phyloP scores from a whole-genome alignment of 306 rosid genomes.

The Hippophae rhamnoides region DNA sequence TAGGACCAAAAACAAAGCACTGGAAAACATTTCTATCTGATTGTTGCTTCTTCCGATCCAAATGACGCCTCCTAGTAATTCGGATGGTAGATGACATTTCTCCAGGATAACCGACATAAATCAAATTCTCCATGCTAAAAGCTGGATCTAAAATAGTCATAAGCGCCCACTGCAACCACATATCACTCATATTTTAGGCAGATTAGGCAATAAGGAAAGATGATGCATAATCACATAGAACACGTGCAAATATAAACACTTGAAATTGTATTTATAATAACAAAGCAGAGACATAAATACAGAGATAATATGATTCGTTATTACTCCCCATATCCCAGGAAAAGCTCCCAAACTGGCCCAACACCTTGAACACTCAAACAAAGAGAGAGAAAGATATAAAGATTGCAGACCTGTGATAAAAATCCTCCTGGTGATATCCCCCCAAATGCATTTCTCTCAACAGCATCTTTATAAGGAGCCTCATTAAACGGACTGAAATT shows the following conservation, averaged over 20 bases:
- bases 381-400: neutral
- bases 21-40: constrained; percentile 81
- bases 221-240: neutral
- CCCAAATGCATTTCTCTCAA: constrained; percentile 70
- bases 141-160: constrained; percentile 83
- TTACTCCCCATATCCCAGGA: neutral
- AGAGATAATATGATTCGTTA: neutral
- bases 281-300: too few species aligned
- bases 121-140: constrained; percentile 68
- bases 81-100: constrained; percentile 68
- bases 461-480: constrained; percentile 61
- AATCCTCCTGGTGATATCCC: constrained; percentile 77
- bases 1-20: constrained; percentile 94
- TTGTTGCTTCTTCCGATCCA: constrained; percentile 76
- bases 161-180: constrained; percentile 73
- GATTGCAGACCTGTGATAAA: constrained; percentile 38
- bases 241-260: too few species aligned
- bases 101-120: constrained; percentile 74
- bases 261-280: too few species aligned
- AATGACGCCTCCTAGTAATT: constrained; percentile 64
- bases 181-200: constrained; percentile 4
- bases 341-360: neutral
- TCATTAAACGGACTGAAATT: constrained; percentile 68
- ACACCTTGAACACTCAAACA: neutral
- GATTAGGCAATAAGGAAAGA: neutral